Base-by-base conservation (phyloP, 768 basidiomycete genomes). In the Auriscalpium orientale region DNA sequence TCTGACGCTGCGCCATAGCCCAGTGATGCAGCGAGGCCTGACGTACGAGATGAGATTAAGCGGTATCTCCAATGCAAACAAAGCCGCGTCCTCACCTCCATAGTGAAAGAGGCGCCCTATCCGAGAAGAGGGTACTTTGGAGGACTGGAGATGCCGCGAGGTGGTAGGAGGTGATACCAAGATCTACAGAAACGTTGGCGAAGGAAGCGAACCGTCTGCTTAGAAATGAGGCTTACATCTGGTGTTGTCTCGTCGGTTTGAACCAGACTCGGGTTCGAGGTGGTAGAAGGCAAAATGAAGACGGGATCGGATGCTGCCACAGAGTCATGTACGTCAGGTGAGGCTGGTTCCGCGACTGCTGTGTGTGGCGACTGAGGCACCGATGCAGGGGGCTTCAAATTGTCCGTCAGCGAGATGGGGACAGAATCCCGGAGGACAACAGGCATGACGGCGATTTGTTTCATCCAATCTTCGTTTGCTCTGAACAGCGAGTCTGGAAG, bases 81-180 rank as follows among this genome's bases (percentile, higher is more conserved):
- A 35, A 4, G 35, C 2, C 40, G 4, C n/a, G n/a, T n/a, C 21
- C 36, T 64, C 65, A 87, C 95, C 91, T 63, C 95, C 95, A 57
- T 98, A 98, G 62, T 98, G 95, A 62, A 98, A 90, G 8, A 98
- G 66, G 15, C 95, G 79, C 4, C 92, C 95, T 9, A 98, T 76
- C 11, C 87, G 79, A 0, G 94, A 95, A 0, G 92, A 90, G 15
- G 95, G 95, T 0, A 98, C 93, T 67, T 81, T 90, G 5, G 94
- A 95, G 0, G 92, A 83, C 65, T 84, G 83, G 2, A 91, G 71
- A 18, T 77, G 77, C 12, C 82, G 79, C 3, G 63, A 36, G 16
- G 62, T 43, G 18, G 13, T 18, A 43, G 40, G 40, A 18, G 18
- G 18, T 43, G 40, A 43, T 43, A 5, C 28, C 28, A 28, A 28